phyloP scores from a whole-genome alignment of 345 rosid genomes.

The Aurinia saxatilis region DNA sequence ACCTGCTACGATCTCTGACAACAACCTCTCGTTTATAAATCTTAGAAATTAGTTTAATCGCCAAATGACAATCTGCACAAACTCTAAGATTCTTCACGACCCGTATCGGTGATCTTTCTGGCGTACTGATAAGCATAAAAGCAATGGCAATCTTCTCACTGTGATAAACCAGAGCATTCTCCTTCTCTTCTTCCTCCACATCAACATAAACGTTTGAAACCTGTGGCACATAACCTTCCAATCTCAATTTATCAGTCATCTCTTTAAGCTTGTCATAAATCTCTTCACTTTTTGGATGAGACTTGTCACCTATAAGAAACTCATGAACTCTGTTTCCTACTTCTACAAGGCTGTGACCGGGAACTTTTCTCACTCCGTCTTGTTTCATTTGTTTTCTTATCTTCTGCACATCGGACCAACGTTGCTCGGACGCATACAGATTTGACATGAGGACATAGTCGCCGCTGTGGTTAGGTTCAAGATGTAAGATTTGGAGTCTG shows the following conservation, averaged over 20 bases:
- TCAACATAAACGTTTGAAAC: slow-evolving; percentile 54
- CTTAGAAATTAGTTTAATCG: slow-evolving; percentile 66
- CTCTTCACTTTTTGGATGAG: slow-evolving; percentile 47
- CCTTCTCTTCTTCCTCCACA: slow-evolving; percentile 82
- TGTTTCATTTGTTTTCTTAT: slow-evolving; percentile 52
- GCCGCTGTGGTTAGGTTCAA: slow-evolving; percentile 72
- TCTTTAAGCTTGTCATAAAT: slow-evolving; percentile 53
- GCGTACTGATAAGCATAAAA: slow-evolving; percentile 59
- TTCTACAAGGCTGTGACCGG: slow-evolving; percentile 73
- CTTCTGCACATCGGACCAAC: slow-evolving; percentile 65
- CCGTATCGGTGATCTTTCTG: slow-evolving; percentile 46
- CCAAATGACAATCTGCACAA: slow-evolving; percentile 77
- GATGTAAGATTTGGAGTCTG: slow-evolving; percentile 36
- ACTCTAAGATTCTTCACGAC: slow-evolving; percentile 74
- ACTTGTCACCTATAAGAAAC: slow-evolving; percentile 61
- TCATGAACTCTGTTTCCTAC: slow-evolving; percentile 56
- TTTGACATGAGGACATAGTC: slow-evolving; percentile 82
- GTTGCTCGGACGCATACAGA: slow-evolving; percentile 67
- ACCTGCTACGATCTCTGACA: slow-evolving; percentile 74
- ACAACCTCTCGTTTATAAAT: slow-evolving; percentile 55
- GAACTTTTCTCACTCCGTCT: slow-evolving; percentile 60
- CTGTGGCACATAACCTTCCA: slow-evolving; percentile 56
- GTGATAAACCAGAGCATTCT: slow-evolving; percentile 58
- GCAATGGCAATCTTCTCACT: slow-evolving; percentile 88
- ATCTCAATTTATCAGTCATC: slow-evolving; percentile 46